Evolutionary conservation across 306 rosid species (phyloP).

Genomic region (Luffa acutangula): DNA sequence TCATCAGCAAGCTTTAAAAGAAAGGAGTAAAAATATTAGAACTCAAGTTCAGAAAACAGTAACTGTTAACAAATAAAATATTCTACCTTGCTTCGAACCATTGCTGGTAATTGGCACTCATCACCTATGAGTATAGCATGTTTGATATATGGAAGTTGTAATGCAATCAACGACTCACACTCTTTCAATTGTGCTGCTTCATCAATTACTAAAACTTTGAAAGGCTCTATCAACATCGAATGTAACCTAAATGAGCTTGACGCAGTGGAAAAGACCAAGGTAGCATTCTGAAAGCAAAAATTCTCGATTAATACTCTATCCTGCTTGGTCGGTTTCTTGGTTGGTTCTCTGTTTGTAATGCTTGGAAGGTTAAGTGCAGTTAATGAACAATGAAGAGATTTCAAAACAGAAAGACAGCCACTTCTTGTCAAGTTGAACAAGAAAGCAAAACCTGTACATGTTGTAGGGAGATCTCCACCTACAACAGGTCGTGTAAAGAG

Average conservation of each 20-base stretch:
- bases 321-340: too few species aligned
- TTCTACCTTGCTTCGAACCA: slow-evolving; percentile 40
- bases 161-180: slow-evolving; percentile 62
- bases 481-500: slow-evolving; percentile 18
- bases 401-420: slow-evolving; percentile 32
- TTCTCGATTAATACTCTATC: slow-evolving; percentile 7
- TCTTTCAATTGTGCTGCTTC: slow-evolving; percentile 80
- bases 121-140: slow-evolving; percentile 73
- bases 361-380: slow-evolving; percentile 34
- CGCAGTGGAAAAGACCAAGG: slow-evolving; percentile 55
- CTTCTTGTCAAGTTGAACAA: slow-evolving; percentile 21
- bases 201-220: slow-evolving; percentile 46
- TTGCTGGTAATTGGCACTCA: slow-evolving; percentile 67
- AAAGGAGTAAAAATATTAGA: not conserved
- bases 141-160: slow-evolving; percentile 39
- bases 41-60: not conserved
- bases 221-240: slow-evolving; percentile 28
- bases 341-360: not conserved
- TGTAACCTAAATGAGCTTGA: slow-evolving; percentile 55
- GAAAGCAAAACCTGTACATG: not conserved
- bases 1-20: slow-evolving; percentile 29
- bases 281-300: slow-evolving; percentile 49
- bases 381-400: slow-evolving; percentile 31
- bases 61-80: not conserved
- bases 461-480: slow-evolving; percentile 9